Base-by-base conservation (phyloP, 257 asterid species). In the Ligustrum vulgare region DNA sequence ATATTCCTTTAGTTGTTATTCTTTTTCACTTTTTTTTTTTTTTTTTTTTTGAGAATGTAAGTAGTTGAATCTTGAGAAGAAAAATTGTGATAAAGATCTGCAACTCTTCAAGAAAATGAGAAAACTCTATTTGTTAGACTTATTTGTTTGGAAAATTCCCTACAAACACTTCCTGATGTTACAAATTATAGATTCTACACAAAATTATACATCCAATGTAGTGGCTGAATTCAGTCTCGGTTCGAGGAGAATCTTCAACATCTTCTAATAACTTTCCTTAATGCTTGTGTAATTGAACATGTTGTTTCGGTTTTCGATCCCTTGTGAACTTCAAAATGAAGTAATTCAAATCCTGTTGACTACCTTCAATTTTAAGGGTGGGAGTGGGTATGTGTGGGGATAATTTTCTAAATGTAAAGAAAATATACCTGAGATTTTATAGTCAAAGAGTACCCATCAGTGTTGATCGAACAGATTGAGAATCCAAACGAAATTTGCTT, bases 341-440 rank as follows among this genome's bases (percentile, higher is more conserved):
- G 37, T 35, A 35, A 35, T 35, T 35, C 37, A 35, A 35, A 35
- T 35, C 7, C 37, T 35, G 4, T 35, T 35, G 6, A 35, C 37
- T 35, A 0, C 7, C 37, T 35, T 35, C 3, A 35, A 35, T 35
- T 35, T 35, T 28, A 28, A 6, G 6, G 37, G 8, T 28, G 37
- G 5, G 31, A 28, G 31, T 0, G 31, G 31, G 31, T n/a, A n/a
- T n/a, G 31, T 28, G 37, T 5, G 37, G 37, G 5, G 37, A 65
- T 34, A 31, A 23, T 43, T 43, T 72, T 71, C 58, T 15, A 34
- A 65, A 16, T 58, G 51, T 23, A 3, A 23, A 45, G 32, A 56
- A 51, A 76, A 36, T 86, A 28, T 67, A 95, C 99, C 99, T 95
- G 89, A 75, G 97, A 90, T 75, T 83, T 90, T 49, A 91, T 67